Evolutionary conservation across 2,329 filamentous ascomycete genomes (phyloP), one percentile per base, ranked within the genome.

Genomic region (Clonostachys solani): DNA sequence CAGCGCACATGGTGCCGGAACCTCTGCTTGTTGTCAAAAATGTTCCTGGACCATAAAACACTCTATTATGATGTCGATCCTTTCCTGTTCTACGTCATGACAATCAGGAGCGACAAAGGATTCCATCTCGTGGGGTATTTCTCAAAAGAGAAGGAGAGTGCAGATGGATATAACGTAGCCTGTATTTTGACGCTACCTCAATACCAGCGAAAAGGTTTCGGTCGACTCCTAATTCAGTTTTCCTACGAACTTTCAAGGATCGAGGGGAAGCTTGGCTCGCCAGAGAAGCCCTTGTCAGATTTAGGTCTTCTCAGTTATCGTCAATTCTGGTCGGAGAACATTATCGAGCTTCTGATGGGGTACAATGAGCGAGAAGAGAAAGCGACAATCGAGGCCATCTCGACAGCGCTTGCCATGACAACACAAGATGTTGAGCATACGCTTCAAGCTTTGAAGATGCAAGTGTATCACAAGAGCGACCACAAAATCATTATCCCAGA

Each of bases 51-150:
- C 55, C 95, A 96, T 66, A 99, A 99, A 68, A 97, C 94, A 6
- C 82, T 99, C 8, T 99, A 96, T 73, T 99, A 99, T 71, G 94
- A 99, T 58, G 94, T 99, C n/a, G 94, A 99, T 54, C 94, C 94
- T 0, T 99, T 99, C 63, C 72, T 99, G 35, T 99, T 99, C 73
- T 99, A 99, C 68, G 92, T 96, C 65, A 96, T 99, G 92, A 89
- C 89, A 23, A 86, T 85, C 38, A 84, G 88, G 55, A 89, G 92
- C 53, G 90, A 95, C 44, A 86, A 91, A 57, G 94, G 94, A 13
- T 94, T 87, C 59, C 94, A 97, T 61, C 80, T 99, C 44, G 89
- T 99, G n/a, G 94, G 94, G n/a, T 99, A 96, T 63, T 99, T 99
- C 67, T 95, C 89, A 47, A 99, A 99, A 64, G 94, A 99, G 66